Conservation (phyloP, 192 early-diverging fungal species). For the Backusella westeae region DNA sequence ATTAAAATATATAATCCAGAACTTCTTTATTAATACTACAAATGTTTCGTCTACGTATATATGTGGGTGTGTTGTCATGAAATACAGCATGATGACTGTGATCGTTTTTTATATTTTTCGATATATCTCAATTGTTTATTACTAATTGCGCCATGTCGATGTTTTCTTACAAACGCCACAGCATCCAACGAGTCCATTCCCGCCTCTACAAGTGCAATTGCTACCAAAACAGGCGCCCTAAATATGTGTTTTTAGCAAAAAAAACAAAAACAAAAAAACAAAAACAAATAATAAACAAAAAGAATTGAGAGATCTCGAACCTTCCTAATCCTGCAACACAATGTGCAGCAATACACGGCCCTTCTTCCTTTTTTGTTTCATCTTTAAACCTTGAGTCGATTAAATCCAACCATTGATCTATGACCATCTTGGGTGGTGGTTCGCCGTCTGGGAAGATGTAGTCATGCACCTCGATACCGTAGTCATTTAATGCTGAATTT, state of each 20-base stretch:
- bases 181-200: conserved; percentile 76
- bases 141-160: conserved; percentile 75
- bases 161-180: conserved; percentile 66
- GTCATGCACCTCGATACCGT: conserved; percentile 70
- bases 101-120: conserved; percentile 52
- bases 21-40: neutral
- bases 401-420: conserved; percentile 67
- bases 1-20: neutral
- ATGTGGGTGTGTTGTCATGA: neutral
- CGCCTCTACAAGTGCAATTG: conserved; percentile 77
- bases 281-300: too few species aligned
- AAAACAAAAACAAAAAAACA: neutral
- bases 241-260: neutral
- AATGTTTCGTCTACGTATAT: neutral
- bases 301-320: conserved; percentile 24
- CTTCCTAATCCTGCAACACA: conserved; percentile 80
- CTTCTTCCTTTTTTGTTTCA: conserved; percentile 1
- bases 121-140: conserved; percentile 64
- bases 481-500: conserved; percentile 41
- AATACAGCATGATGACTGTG: conserved; percentile 7
- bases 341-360: conserved; percentile 59
- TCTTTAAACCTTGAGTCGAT: conserved; percentile 50
- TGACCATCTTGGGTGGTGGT: conserved; percentile 58
- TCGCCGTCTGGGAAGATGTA: conserved; percentile 71
- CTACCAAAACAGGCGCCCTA: conserved; percentile 57